phyloP scores from a whole-genome alignment of 177 flowering plant genomes.

The Vitis hybrid region DNA sequence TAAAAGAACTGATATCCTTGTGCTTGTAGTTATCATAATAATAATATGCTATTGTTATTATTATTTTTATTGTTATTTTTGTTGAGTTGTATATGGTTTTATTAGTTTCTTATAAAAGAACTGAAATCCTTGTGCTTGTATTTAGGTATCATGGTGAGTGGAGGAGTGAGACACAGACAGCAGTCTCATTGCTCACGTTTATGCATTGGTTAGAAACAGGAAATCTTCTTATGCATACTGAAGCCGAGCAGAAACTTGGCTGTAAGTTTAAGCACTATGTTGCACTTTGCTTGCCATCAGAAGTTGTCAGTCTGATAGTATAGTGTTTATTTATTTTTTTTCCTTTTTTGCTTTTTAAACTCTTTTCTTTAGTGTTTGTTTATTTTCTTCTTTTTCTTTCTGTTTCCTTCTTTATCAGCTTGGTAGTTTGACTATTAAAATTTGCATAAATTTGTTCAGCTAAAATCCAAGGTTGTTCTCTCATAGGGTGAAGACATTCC shows the following conservation, averaged over 20 bases:
- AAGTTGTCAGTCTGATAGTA: neutral
- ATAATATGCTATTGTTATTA: too few species aligned
- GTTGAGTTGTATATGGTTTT: neutral
- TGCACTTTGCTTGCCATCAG: neutral
- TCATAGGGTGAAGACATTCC: neutral
- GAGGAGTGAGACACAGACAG: slow-evolving; percentile 87
- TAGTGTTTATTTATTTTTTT: neutral
- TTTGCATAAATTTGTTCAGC: neutral
- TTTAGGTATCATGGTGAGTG: slow-evolving; percentile 93
- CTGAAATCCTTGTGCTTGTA: slow-evolving; percentile 3
- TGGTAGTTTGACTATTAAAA: neutral
- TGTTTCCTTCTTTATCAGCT: neutral
- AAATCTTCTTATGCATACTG: slow-evolving; percentile 71
- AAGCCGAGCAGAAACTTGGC: slow-evolving; percentile 81
- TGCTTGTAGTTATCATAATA: neutral
- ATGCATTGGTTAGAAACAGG: slow-evolving; percentile 93
- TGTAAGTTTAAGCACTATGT: slow-evolving; percentile 40
- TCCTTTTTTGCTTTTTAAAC: neutral
- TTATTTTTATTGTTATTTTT: neutral
- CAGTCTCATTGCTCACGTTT: slow-evolving; percentile 76
- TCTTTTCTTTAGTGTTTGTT: neutral
- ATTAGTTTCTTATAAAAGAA: neutral
- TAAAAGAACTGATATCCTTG: neutral
- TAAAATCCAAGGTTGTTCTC: neutral
- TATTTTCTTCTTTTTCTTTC: neutral